These are phyloP conservation scores for Nasturtium officinale DNA, from an alignment of 345 rosid species.

Conservation along the genomic window DNA sequence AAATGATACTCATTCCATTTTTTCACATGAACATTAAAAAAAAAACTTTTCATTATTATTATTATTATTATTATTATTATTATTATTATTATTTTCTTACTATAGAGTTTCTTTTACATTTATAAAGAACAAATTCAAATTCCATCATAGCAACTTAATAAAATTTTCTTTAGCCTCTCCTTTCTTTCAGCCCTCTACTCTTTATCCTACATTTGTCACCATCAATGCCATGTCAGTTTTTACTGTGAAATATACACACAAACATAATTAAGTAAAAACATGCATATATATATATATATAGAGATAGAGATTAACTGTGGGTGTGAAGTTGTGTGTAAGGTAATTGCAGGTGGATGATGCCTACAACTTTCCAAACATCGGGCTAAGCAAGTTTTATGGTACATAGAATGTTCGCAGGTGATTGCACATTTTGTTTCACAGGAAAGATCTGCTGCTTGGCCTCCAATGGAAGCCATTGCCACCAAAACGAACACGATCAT, in stretches of 20 bases:
- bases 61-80: background rate
- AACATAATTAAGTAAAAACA: background rate
- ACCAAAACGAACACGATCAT: slow-evolving; percentile 8
- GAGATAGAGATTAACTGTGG: background rate
- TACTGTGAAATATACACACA: background rate
- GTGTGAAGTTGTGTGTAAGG: background rate
- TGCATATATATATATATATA: background rate
- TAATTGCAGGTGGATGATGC: background rate
- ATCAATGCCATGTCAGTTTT: background rate
- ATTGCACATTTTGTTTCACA: slow-evolving; percentile 6
- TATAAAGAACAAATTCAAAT: background rate
- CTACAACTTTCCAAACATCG: background rate
- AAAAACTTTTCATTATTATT: background rate
- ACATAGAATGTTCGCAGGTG: background rate
- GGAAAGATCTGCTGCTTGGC: background rate
- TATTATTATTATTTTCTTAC: background rate
- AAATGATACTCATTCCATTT: background rate
- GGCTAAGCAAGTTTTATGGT: background rate
- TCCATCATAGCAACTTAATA: background rate
- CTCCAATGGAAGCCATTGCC: slow-evolving; percentile 5
- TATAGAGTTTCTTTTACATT: background rate
- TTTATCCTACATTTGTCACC: slow-evolving; percentile 1
- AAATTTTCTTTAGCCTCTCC: background rate
- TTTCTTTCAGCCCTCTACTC: background rate
- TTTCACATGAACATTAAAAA: background rate